phyloP scores from a whole-genome alignment of 345 rosid species.

The Rubroshorea leprosula region DNA sequence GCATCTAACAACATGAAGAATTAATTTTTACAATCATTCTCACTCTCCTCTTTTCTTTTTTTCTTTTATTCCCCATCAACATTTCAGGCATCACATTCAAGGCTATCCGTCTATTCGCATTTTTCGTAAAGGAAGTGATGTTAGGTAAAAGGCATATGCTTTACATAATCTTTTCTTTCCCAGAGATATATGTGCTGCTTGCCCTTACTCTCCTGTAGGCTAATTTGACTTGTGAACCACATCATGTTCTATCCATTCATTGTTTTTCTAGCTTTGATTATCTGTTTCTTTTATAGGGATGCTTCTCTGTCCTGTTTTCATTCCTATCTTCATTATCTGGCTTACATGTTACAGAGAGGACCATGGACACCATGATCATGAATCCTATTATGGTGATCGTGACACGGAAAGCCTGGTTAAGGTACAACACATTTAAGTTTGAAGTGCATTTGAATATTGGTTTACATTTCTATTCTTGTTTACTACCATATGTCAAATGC shows the following conservation, averaged over 20 bases:
- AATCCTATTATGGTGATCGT: conserved; percentile 97
- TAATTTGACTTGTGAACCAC: not conserved
- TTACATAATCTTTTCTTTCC: conserved; percentile 13
- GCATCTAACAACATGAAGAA: not conserved
- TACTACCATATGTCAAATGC: not conserved
- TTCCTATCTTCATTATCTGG: conserved; percentile 6
- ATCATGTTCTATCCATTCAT: no score
- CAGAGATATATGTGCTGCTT: not conserved
- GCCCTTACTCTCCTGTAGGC: not conserved
- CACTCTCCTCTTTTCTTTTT: not conserved
- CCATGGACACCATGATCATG: conserved; percentile 91
- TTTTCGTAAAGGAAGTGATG: conserved; percentile 92
- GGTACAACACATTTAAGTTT: conserved; percentile 35
- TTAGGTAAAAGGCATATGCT: conserved; percentile 39
- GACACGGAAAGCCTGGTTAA: conserved; percentile 91
- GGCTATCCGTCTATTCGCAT: conserved; percentile 98
- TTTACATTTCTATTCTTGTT: conserved; percentile 7
- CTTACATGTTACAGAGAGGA: conserved; percentile 55
- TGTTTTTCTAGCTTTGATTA: not conserved
- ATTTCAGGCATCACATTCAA: conserved; percentile 82
- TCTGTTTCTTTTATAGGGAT: not conserved
- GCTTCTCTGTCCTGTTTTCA: not conserved
- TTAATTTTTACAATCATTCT: not conserved
- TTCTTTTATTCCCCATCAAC: not conserved
- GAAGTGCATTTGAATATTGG: conserved; percentile 12